Base-by-base conservation (phyloP, 257 asterid species). In the Solanum bulbocastanum region DNA sequence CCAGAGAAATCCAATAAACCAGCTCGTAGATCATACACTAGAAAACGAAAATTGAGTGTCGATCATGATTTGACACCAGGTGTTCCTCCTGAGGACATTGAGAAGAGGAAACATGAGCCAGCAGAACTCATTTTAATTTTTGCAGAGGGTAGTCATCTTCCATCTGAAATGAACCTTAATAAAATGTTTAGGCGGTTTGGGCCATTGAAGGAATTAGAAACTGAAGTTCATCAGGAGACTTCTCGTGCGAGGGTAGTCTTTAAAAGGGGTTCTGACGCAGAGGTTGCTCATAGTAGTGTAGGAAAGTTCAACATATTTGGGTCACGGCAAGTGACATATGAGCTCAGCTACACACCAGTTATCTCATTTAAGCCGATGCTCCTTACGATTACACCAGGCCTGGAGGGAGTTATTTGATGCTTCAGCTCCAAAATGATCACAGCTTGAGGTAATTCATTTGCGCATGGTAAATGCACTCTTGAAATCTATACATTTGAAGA, bases 121-220 rank as follows among this genome's bases (percentile, higher is more conserved):
- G 98, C 99, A 1, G 99, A 96, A 88, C 98, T 97, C 82, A 90
- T 96, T 52, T 40, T 97, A 91, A 94, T 90, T 84, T 97, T 97
- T 88, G 90, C 90, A 3, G 96, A 94, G 90, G 94, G 94, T 65
- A 90, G 89, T 25, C 44, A 90, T 85, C 91, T 95, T 72, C 99
- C 99, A 7, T 94, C 98, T 3, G 98, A 94, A 88, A 92, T 90
- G 44, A 94, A 89, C 87, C 93, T 97, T 37, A 97, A 95, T 87
- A 96, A 94, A 91, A 96, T 93, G 90, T 96, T 96, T 66, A 94
- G 98, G 90, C 94, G 99, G 82, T 97, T 97, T 89, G 99, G 99
- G 86, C 90, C 98, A 10, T 82, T 97, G 90, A 94, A 92, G 96
- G 99, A 97, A 89, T 92, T 96, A 32, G 98, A 97, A 91, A 97